Evolutionary conservation across 192 early-diverging fungal genomes (phyloP).

Genomic region (Backusella macrospora): DNA sequence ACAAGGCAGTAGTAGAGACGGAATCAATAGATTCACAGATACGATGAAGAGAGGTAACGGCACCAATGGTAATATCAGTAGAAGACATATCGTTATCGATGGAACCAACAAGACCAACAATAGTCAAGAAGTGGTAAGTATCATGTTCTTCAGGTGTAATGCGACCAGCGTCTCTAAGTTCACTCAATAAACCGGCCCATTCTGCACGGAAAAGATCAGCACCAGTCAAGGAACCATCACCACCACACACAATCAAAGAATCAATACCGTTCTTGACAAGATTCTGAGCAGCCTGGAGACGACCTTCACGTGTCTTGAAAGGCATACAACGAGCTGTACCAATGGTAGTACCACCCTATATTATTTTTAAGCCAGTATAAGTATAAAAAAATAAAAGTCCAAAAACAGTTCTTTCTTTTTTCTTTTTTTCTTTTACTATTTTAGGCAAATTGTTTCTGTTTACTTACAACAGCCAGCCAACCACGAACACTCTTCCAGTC

Average conservation of each 20-base stretch:
- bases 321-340: conserved; percentile 89
- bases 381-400: conserved; percentile 11
- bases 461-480: conserved; percentile 68
- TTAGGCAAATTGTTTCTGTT: neutral
- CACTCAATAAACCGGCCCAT: conserved; percentile 83
- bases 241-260: conserved; percentile 92
- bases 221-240: conserved; percentile 96
- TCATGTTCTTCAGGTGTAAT: conserved; percentile 65
- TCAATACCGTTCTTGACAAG: conserved; percentile 93
- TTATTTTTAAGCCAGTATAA: neutral
- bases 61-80: conserved; percentile 96
- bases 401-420: neutral
- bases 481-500: conserved; percentile 92
- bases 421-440: conserved; percentile 2
- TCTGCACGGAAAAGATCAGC: conserved; percentile 90
- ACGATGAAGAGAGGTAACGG: conserved; percentile 88
- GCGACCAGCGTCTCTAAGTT: conserved; percentile 64
- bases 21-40: conserved; percentile 97
- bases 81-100: conserved; percentile 95
- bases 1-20: conserved; percentile 88
- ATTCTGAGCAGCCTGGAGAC: conserved; percentile 80
- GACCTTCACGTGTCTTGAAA: conserved; percentile 85
- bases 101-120: conserved; percentile 95
- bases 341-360: conserved; percentile 91
- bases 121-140: conserved; percentile 72